Base-by-base conservation (phyloP, 2,329 filamentous ascomycete genomes). In the Ceratocystis cubensis region DNA sequence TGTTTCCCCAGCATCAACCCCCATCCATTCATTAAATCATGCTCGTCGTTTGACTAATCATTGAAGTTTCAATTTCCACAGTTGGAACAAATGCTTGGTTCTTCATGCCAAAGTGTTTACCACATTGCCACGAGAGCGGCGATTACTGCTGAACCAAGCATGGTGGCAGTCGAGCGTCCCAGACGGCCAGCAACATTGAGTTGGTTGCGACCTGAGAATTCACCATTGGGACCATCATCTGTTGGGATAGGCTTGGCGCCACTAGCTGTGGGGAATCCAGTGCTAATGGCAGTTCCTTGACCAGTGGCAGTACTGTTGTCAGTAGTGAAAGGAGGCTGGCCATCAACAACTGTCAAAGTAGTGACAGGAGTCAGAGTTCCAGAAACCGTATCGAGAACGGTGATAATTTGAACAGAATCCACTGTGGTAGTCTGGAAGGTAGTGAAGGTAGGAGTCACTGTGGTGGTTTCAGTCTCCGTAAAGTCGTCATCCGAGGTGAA, bases 291-390 rank as follows among this genome's bases (percentile, higher is more conserved):
- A 33, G 67, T 68, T 25, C 50, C 45, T 30, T 66, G 61, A 20
- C 61, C 45, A 37, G 63, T 22, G n/a, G 25, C 20, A 10, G 67
- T 64, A 44, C 15, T 46, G 45, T 68, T 68, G 22, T 44, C 61
- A 44, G 61, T 61, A 22, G 67, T 61, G 50, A 66, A 68, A 20
- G 67, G 64, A 10, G 64, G 61, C 28, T 66, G 33, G n/a, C 67
- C 61, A 33, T 65, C 37, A 45, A 65, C 50, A 30, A 66, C 64
- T n/a, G 67, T 68, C 30, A 68, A 25, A 17, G 61, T 68, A 15
- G 56, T 68, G 5, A 66, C 41, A 8, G 67, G 67, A 25, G 66
- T 45, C 17, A 66, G n/a, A 30, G 53, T 46, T 48, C 67, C 67
- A n/a, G 46, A 57, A 6, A 66, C 30, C 2, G 67, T 66, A 22